Evolutionary conservation across 352 stramenopile species (phyloP).

Genomic region (Phytophthora podocarpi): DNA sequence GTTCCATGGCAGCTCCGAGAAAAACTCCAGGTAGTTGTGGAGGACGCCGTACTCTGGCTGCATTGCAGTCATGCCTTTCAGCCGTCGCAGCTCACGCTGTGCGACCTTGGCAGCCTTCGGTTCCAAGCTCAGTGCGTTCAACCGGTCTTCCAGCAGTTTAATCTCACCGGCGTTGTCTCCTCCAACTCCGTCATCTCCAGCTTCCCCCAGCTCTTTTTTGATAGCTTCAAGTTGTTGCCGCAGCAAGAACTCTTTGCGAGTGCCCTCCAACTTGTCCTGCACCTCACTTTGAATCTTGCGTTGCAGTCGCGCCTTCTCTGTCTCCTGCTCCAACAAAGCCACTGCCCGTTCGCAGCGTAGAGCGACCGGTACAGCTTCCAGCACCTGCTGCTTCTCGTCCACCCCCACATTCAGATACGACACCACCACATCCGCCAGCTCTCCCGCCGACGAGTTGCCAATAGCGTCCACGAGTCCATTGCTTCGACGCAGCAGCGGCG

Average conservation of each 20-base stretch:
- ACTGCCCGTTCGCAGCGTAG: conserved; percentile 55
- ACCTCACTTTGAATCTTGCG: conserved; percentile 77
- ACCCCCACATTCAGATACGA: conserved; percentile 67
- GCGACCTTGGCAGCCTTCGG: conserved; percentile 64
- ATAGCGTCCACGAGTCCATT: conserved; percentile 69
- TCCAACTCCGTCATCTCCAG: conserved; percentile 44
- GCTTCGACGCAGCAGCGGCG: conserved; percentile 57
- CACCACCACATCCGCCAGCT: conserved; percentile 74
- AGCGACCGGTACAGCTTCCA: conserved; percentile 52
- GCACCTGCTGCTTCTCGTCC: conserved; percentile 60
- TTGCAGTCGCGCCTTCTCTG: conserved; percentile 65
- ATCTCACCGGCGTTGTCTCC: conserved; percentile 46
- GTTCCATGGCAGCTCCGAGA: conserved; percentile 75
- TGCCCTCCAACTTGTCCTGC: conserved; percentile 72
- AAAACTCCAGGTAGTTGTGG: conserved; percentile 86
- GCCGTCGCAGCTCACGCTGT: conserved; percentile 61
- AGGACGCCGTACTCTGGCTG: conserved; percentile 82
- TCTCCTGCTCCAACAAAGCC: conserved; percentile 56
- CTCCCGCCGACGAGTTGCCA: conserved; percentile 57
- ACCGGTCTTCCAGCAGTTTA: conserved; percentile 62
- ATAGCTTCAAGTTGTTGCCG: conserved; percentile 99
- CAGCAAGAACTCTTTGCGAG: conserved; percentile 93
- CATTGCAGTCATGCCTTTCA: conserved; percentile 78
- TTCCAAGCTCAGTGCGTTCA: conserved; percentile 56
- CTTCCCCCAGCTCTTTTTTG: conserved; percentile 97